Conservation (phyloP, 768 basidiomycete genomes). For the Pleurotus giganteus region DNA sequence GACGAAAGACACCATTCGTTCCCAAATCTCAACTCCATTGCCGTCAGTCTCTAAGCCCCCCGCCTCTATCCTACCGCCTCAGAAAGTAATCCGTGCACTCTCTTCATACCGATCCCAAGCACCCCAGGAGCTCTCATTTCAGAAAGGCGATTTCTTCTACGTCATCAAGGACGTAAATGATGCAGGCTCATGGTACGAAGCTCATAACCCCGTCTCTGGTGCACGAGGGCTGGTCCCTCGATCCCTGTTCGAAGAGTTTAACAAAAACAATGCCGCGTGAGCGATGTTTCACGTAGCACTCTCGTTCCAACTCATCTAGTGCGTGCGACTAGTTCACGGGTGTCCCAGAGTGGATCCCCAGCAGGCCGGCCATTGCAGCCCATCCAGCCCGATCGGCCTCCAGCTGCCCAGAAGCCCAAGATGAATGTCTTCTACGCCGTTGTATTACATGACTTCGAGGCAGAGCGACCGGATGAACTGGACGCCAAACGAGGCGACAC, state of each 20-base stretch:
- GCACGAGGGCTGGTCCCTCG: slow-evolving; percentile 90
- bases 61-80: slow-evolving; percentile 75
- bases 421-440: slow-evolving; percentile 87
- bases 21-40: slow-evolving; percentile 70
- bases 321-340: background rate
- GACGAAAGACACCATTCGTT: slow-evolving; percentile 54
- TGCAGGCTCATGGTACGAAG: slow-evolving; percentile 79
- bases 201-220: slow-evolving; percentile 89
- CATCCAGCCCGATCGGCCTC: slow-evolving; percentile 17
- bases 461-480: slow-evolving; percentile 96
- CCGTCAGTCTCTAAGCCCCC: slow-evolving; percentile 70
- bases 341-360: background rate
- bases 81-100: slow-evolving; percentile 92
- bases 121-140: slow-evolving; percentile 86
- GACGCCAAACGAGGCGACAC: slow-evolving; percentile 93
- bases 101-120: slow-evolving; percentile 60
- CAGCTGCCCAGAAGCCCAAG: slow-evolving; percentile 32
- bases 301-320: background rate
- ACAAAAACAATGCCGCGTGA: slow-evolving; percentile 66
- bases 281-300: too few species aligned
- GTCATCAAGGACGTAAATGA: slow-evolving; percentile 74
- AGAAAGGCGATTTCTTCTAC: slow-evolving; percentile 97
- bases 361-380: slow-evolving; percentile 17
- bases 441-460: slow-evolving; percentile 91
- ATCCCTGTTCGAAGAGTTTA: slow-evolving; percentile 86